phyloP scores from a whole-genome alignment of 495 filamentous ascomycete genomes.

The Hyaloscypha finlandica region DNA sequence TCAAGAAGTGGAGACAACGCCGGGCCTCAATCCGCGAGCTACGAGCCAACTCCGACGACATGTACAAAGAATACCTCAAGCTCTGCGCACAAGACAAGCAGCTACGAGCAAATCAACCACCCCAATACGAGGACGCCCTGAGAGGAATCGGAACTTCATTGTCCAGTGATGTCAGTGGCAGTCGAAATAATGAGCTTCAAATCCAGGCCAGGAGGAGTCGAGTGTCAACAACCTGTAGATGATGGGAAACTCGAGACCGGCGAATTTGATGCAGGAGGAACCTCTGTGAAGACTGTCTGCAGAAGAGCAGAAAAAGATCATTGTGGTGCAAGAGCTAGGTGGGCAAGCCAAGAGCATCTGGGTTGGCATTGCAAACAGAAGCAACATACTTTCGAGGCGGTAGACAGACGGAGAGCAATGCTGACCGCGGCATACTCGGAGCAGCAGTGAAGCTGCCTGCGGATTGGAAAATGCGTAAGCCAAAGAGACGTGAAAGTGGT shows the following conservation, averaged over 20 bases:
- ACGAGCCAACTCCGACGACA: not conserved
- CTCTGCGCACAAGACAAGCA: not conserved
- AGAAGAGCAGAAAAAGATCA: no score
- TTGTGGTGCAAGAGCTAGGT: not conserved
- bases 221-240: not conserved
- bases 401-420: no score
- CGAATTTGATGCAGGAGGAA: not conserved
- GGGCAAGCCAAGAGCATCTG: not conserved
- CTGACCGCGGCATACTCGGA: no score
- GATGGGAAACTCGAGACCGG: not conserved
- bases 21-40: slow-evolving; percentile 5
- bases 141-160: not conserved
- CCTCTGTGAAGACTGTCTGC: no score
- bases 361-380: no score
- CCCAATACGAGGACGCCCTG: not conserved
- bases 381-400: no score
- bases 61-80: slow-evolving; percentile 7
- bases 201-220: not conserved
- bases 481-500: no score
- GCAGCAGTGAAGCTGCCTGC: not conserved
- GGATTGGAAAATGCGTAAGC: no score
- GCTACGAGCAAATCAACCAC: not conserved
- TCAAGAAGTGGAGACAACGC: not conserved
- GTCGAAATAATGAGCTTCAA: not conserved
- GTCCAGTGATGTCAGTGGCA: not conserved